These are phyloP conservation scores for Actinidia polygama DNA, from an alignment of 179 eudicot species.

Conservation along the genomic window DNA sequence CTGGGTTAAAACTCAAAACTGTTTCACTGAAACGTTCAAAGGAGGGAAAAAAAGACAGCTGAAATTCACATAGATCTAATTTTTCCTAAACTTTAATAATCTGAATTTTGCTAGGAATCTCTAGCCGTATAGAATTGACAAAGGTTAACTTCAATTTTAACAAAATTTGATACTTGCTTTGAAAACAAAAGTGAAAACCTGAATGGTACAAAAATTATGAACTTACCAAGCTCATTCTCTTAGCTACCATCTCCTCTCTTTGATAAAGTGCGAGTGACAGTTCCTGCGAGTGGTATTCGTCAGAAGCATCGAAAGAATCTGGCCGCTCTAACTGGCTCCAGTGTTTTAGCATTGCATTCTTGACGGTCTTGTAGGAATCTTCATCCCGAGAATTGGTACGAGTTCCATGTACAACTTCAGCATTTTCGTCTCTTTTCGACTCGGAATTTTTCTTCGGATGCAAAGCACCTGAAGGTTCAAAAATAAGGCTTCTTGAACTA, in stretches of 20 bases:
- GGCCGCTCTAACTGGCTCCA: constrained; percentile 81
- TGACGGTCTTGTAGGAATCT: constrained; percentile 53
- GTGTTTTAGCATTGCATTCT: constrained; percentile 53
- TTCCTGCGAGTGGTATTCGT: constrained; percentile 87
- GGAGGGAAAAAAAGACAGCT: neutral
- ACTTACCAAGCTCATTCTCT: constrained; percentile 66
- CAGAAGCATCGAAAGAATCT: constrained; percentile 87
- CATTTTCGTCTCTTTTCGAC: constrained; percentile 44
- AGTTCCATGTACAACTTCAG: constrained; percentile 35
- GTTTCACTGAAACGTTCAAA: neutral
- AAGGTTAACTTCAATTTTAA: neutral
- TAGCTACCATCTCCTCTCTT: constrained; percentile 58
- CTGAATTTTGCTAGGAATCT: neutral
- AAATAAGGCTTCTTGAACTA: constrained; percentile 77
- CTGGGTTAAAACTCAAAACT: neutral
- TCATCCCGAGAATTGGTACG: constrained; percentile 46
- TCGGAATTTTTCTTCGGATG: constrained; percentile 49
- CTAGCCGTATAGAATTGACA: neutral
- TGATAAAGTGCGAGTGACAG: constrained; percentile 77
- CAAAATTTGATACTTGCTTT: neutral
- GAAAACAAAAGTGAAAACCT: constrained; percentile 4
- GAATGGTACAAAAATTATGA: constrained; percentile 20
- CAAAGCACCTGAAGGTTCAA: constrained; percentile 57
- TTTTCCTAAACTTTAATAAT: neutral
- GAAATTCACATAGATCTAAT: neutral